phyloP scores from a whole-genome alignment of 345 rosid genomes.

The Eucalyptus regnans region DNA sequence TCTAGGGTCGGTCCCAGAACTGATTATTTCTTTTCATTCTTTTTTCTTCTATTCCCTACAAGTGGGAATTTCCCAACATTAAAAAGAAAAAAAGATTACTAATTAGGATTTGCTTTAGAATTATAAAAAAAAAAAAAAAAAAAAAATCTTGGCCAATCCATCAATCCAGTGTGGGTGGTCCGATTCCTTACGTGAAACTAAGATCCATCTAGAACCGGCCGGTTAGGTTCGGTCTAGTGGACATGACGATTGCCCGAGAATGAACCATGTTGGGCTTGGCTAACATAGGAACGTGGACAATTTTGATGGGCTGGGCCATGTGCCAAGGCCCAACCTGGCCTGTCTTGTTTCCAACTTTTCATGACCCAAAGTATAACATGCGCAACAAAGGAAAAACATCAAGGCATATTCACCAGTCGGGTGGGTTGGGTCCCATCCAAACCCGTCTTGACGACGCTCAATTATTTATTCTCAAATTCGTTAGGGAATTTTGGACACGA shows the following conservation, averaged over 20 bases:
- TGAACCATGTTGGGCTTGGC: neutral
- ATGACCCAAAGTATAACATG: neutral
- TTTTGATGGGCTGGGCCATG: neutral
- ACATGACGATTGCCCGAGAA: neutral
- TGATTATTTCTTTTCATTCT: neutral
- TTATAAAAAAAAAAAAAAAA: neutral
- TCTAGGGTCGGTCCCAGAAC: rapidly evolving
- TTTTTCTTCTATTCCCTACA: neutral
- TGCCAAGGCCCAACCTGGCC: neutral
- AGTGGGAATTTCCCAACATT: neutral
- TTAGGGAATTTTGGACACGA: neutral
- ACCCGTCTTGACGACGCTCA: neutral
- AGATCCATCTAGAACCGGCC: neutral
- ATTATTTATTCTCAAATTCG: neutral
- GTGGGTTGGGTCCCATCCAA: neutral
- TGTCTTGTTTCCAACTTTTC: neutral
- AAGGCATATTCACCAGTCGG: neutral
- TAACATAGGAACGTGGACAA: neutral
- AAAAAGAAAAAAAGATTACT: neutral
- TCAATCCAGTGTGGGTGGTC: neutral
- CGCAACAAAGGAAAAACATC: neutral
- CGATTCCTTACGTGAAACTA: neutral
- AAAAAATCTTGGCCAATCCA: neutral
- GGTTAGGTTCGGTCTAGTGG: neutral
- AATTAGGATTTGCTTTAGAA: neutral